Evolutionary conservation across 768 basidiomycete species (phyloP).

Genomic region (Termitomyces sp.): DNA sequence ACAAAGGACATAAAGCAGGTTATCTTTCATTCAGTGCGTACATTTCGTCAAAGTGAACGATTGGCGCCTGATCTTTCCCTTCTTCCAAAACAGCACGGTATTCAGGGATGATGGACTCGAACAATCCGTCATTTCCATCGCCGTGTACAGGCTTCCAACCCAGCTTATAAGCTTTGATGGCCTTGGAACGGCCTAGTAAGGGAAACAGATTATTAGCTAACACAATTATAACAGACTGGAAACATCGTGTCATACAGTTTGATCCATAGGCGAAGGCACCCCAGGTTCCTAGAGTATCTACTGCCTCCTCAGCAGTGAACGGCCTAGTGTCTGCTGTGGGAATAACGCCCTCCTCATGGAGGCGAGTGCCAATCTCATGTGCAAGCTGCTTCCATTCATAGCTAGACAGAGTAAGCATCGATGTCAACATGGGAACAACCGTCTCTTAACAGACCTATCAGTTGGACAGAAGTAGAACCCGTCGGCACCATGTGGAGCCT

Average conservation of each 20-base stretch:
- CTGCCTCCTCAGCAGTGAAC: slow-evolving; percentile 7
- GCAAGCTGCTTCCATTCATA: slow-evolving; percentile 13
- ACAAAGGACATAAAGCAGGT: not conserved
- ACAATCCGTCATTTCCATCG: slow-evolving; percentile 11
- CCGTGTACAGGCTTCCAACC: slow-evolving; percentile 15
- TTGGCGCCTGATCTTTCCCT: slow-evolving; percentile 12
- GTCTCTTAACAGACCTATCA: slow-evolving; percentile 6
- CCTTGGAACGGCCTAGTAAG: slow-evolving; percentile 11
- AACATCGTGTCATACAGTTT: slow-evolving; percentile 6
- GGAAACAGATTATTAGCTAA: not conserved
- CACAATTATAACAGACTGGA: not conserved
- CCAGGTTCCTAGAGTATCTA: slow-evolving; percentile 11
- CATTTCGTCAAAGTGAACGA: slow-evolving; percentile 18
- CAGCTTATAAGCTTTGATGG: slow-evolving; percentile 10
- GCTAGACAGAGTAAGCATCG: not conserved
- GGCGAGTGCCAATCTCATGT: slow-evolving; percentile 13
- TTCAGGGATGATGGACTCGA: slow-evolving; percentile 14
- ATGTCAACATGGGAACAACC: not conserved
- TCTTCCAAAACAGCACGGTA: slow-evolving; percentile 12
- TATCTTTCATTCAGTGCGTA: slow-evolving; percentile 13
- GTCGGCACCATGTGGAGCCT: slow-evolving; percentile 10
- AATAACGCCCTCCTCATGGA: slow-evolving; percentile 8
- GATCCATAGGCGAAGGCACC: slow-evolving; percentile 13
- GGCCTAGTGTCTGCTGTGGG: slow-evolving; percentile 10
- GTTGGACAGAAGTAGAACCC: slow-evolving; percentile 16